Percentiles rank a stretch among this genome's conserved stretches.
phyloP scores from a whole-genome alignment of 2,329 filamentous ascomycete species.

The Microdochium bolleyi region DNA sequence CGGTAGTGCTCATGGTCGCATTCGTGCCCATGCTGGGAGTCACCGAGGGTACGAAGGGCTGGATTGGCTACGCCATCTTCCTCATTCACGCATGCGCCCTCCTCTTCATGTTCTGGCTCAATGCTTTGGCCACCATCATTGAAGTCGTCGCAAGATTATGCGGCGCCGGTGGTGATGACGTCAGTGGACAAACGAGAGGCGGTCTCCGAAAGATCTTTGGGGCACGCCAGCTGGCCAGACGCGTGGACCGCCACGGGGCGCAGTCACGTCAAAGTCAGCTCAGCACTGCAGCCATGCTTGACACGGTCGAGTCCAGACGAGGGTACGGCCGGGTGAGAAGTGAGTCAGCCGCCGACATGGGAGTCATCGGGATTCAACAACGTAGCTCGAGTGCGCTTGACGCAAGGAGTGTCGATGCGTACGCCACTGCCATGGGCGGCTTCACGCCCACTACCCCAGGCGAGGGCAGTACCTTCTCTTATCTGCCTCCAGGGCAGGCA shows the following conservation, averaged over 20 bases:
- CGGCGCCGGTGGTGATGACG: conserved; percentile 73
- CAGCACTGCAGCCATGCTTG: conserved; percentile 75
- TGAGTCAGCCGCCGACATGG: conserved; percentile 52
- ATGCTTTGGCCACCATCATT: conserved; percentile 81
- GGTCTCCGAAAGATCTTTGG: conserved; percentile 87
- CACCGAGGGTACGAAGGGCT: conserved; percentile 72
- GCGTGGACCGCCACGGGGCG: conserved; percentile 51
- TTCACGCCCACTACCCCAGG: conserved; percentile 41
- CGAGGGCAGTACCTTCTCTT: conserved; percentile 63
- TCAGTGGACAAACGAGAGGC: conserved; percentile 63
- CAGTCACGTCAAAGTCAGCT: conserved; percentile 71
- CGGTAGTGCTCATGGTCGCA: conserved; percentile 67
- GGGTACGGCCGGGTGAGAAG: conserved; percentile 54
- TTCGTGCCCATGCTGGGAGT: conserved; percentile 82
- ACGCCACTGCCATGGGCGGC: conserved; percentile 19
- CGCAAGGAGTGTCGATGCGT: conserved; percentile 36
- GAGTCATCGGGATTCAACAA: conserved; percentile 35
- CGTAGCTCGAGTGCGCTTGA: conserved; percentile 49
- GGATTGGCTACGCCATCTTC: conserved; percentile 91
- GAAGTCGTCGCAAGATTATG: conserved; percentile 79
- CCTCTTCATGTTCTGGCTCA: conserved; percentile 87
- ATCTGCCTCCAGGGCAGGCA: conserved; percentile 46
- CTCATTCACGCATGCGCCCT: conserved; percentile 78
- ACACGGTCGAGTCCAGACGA: conserved; percentile 53
- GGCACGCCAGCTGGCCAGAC: conserved; percentile 77